Conservation (phyloP, 805 yeast species). For the Lipomyces kockii region DNA sequence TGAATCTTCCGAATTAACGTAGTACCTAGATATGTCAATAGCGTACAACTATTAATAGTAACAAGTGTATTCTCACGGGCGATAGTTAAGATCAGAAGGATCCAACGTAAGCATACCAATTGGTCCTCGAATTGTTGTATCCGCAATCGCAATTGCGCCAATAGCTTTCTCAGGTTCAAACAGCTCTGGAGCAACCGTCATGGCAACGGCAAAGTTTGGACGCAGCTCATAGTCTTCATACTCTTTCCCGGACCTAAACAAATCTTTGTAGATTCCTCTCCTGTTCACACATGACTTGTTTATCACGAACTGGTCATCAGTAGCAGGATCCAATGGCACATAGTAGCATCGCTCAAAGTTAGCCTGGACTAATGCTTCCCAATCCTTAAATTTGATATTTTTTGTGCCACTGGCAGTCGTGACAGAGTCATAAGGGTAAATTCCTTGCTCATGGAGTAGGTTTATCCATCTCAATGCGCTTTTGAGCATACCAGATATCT, state of each 20-base stretch:
- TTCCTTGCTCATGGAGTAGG: slow-evolving; percentile 57
- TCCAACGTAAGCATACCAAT: slow-evolving; percentile 91
- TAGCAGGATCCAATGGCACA: slow-evolving; percentile 66
- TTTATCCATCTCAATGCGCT: slow-evolving; percentile 81
- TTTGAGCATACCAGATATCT: slow-evolving; percentile 85
- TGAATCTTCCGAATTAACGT: slow-evolving; percentile 76
- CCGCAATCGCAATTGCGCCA: slow-evolving; percentile 73
- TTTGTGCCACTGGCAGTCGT: slow-evolving; percentile 58
- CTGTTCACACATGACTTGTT: slow-evolving; percentile 74
- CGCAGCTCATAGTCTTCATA: slow-evolving; percentile 93
- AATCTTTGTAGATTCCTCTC: slow-evolving; percentile 92
- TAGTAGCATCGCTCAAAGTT: slow-evolving; percentile 82
- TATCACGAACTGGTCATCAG: slow-evolving; percentile 65
- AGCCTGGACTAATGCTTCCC: slow-evolving; percentile 72
- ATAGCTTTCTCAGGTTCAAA: slow-evolving; percentile 67
- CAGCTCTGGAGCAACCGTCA: slow-evolving; percentile 93
- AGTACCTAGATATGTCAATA: slow-evolving; percentile 50
- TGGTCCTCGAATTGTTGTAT: slow-evolving; percentile 77
- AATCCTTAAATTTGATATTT: slow-evolving; percentile 59
- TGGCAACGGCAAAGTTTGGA: slow-evolving; percentile 90
- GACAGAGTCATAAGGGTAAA: slow-evolving; percentile 64
- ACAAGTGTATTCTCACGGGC: slow-evolving; percentile 54
- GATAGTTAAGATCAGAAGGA: slow-evolving; percentile 87
- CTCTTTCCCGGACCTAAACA: slow-evolving; percentile 78
- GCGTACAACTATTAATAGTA: background rate